Percentiles rank a stretch among this genome's conserved stretches.
Conservation (phyloP, 2,329 filamentous ascomycete species). For the Cytospora mali region DNA sequence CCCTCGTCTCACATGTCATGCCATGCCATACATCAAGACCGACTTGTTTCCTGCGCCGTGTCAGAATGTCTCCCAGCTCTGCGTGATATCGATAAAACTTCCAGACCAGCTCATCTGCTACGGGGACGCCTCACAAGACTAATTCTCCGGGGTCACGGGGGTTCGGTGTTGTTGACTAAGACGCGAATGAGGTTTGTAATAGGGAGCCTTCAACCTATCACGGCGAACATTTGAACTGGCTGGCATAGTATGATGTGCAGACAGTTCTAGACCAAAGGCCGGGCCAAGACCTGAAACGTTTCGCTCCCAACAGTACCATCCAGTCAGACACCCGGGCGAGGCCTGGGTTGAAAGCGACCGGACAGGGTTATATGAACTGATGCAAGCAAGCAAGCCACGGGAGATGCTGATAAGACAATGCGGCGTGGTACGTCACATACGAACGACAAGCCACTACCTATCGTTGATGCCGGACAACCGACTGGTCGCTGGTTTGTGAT, state of each 20-base stretch:
- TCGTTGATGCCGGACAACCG: neutral
- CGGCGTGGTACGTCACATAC: neutral
- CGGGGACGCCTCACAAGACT: too few relatives aligned
- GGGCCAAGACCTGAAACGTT: neutral
- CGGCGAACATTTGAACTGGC: neutral
- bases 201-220: neutral
- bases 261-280: neutral
- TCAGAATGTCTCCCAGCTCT: too few relatives aligned
- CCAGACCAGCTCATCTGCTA: too few relatives aligned
- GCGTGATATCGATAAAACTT: too few relatives aligned
- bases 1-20: too few relatives aligned
- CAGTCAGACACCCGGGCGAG: neutral
- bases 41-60: too few relatives aligned
- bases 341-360: neutral
- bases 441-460: neutral
- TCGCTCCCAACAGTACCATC: constrained; percentile 2
- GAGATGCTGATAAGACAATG: constrained; percentile 19
- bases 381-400: constrained; percentile 19
- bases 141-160: neutral
- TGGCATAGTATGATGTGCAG: neutral
- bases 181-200: neutral
- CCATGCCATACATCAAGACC: too few relatives aligned
- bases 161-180: neutral
- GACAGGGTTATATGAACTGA: constrained; percentile 13
- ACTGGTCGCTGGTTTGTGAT: constrained; percentile 8